These are phyloP conservation scores for Thelonectria discophora DNA, from an alignment of 2,329 filamentous ascomycete species.

Conservation along the genomic window DNA sequence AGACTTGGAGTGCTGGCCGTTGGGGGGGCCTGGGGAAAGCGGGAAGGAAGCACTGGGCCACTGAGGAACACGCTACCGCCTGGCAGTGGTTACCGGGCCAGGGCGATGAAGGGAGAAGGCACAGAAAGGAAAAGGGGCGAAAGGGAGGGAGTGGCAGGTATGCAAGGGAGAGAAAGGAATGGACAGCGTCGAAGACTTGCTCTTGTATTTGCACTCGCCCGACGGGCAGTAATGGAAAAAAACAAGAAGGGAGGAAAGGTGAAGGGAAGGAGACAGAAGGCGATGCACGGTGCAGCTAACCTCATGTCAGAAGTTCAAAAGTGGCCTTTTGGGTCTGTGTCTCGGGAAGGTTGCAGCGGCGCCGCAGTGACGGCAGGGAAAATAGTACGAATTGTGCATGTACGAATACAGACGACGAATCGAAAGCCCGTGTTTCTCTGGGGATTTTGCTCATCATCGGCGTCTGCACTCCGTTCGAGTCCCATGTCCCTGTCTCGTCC, in stretches of 20 bases:
- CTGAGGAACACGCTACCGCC: constrained; percentile 14
- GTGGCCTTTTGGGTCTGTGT: constrained; percentile 22
- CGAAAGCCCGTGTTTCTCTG: neutral
- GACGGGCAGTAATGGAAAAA: neutral
- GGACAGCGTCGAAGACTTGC: constrained; percentile 5
- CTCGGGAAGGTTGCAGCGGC: constrained; percentile 1
- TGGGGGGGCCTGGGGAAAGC: neutral
- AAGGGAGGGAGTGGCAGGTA: neutral
- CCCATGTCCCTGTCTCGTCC: neutral
- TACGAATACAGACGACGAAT: neutral
- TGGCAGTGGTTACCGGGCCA: constrained; percentile 6
- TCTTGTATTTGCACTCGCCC: neutral
- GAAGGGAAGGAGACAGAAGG: constrained; percentile 9
- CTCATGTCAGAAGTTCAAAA: constrained; percentile 27
- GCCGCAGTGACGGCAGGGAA: neutral
- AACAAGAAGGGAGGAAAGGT: constrained; percentile 17
- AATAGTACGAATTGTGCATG: neutral
- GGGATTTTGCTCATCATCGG: neutral
- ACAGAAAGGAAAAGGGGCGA: neutral
- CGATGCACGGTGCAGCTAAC: neutral
- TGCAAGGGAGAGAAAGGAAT: neutral
- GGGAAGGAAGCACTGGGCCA: constrained; percentile 20
- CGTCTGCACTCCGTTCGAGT: neutral
- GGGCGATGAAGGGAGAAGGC: neutral
- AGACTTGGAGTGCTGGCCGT: neutral